phyloP scores from a whole-genome alignment of 1,284 basidiomycete genomes.

The Xerocomus nothofagi region DNA sequence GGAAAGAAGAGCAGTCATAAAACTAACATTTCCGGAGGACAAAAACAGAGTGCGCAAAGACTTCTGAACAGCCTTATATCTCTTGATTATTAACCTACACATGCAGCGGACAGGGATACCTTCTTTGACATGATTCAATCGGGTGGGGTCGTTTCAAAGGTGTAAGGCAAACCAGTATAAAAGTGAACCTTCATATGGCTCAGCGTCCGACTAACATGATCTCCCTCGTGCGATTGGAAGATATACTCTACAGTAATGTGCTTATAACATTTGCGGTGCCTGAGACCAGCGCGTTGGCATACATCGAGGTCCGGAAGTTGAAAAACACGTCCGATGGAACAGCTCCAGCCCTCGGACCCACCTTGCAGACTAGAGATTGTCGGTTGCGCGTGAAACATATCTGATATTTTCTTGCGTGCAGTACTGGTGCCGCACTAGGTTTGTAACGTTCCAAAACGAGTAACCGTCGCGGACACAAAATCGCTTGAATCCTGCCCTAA shows the following conservation, averaged over 20 bases:
- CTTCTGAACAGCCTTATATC: neutral
- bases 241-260: too few species aligned
- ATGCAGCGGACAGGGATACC: constrained; percentile 59
- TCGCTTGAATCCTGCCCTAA: constrained; percentile 33
- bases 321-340: neutral
- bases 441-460: constrained; percentile 4
- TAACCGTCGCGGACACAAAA: neutral
- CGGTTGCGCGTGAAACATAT: neutral
- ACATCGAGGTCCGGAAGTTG: neutral
- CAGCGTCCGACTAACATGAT: neutral
- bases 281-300: neutral
- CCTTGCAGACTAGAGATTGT: neutral
- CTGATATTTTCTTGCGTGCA: constrained; percentile 1
- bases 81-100: constrained; percentile 8
- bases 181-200: neutral
- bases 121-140: constrained; percentile 80
- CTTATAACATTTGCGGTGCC: neutral
- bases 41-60: constrained; percentile 52
- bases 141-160: constrained; percentile 68
- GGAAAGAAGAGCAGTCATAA: constrained; percentile 54
- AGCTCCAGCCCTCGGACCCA: neutral
- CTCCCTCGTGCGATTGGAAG: neutral
- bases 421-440: too few species aligned
- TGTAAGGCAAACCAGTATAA: constrained; percentile 8
- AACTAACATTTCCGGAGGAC: constrained; percentile 51